A percentile compares a stretch with the other conserved stretches of the same genome.
Conservation (phyloP, 176 grass and related monocot genomes). For the Elaeis guineensis region DNA sequence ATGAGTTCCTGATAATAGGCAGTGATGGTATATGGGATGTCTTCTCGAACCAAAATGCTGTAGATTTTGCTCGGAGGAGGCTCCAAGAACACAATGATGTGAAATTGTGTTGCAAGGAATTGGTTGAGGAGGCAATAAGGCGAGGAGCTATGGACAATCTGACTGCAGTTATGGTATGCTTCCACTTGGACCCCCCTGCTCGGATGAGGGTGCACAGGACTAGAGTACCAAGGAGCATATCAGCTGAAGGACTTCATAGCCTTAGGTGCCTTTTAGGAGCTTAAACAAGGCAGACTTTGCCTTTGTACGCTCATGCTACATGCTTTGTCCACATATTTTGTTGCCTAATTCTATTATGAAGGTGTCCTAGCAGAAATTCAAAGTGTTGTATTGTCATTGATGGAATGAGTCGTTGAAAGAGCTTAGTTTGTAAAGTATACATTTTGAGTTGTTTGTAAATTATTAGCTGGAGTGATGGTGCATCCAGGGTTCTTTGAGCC, state of each 20-base stretch:
- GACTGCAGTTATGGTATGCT: conserved; percentile 67
- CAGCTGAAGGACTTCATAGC: conserved; percentile 56
- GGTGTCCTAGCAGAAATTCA: too few relatives aligned
- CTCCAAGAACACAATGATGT: conserved; percentile 81
- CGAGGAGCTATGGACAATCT: conserved; percentile 56
- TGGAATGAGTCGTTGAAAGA: too few relatives aligned
- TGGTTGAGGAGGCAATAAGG: conserved; percentile 57
- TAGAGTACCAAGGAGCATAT: conserved; percentile 43
- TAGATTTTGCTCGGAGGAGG: conserved; percentile 47
- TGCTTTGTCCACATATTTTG: too few relatives aligned
- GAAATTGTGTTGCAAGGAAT: conserved; percentile 62
- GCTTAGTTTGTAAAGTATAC: too few relatives aligned
- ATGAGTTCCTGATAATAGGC: conserved; percentile 85
- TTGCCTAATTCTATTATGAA: too few relatives aligned
- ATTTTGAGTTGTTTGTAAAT: too few relatives aligned
- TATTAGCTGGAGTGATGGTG: too few relatives aligned
- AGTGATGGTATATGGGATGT: conserved; percentile 90
- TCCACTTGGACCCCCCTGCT: conserved; percentile 57
- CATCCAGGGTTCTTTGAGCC: too few relatives aligned
- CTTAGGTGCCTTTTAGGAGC: conserved; percentile 56
- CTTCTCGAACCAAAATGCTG: conserved; percentile 84
- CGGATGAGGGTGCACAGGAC: conserved; percentile 14
- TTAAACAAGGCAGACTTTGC: conserved; percentile 3
- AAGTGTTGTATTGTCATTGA: too few relatives aligned
- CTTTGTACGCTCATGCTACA: too few relatives aligned